Conservation (phyloP, 192 early-diverging fungal genomes). For the Coemansia sp. region DNA sequence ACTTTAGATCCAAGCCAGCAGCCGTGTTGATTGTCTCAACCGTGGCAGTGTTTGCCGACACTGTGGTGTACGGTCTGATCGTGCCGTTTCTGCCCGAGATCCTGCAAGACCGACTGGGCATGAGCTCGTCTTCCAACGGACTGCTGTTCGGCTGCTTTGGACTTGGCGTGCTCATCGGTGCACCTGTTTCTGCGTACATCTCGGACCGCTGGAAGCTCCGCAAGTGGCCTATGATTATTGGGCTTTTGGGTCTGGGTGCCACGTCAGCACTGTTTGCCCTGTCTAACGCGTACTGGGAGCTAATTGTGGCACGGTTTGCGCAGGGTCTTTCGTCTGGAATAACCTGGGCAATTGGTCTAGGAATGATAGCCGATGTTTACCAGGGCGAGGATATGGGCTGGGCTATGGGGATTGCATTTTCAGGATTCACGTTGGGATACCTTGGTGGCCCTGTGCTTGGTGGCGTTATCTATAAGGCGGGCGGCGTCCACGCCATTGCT, state of each 20-base stretch:
- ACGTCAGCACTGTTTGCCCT: constrained; percentile 66
- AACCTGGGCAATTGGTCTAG: constrained; percentile 71
- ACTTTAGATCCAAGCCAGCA: constrained; percentile 43
- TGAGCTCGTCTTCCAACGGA: constrained; percentile 60
- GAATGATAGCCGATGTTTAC: constrained; percentile 73
- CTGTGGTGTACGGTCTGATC: constrained; percentile 71
- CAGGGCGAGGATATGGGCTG: constrained; percentile 61
- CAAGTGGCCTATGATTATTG: constrained; percentile 73
- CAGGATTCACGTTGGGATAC: constrained; percentile 67
- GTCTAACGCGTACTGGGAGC: constrained; percentile 63
- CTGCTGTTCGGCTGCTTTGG: constrained; percentile 74
- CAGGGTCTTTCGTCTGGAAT: constrained; percentile 75
- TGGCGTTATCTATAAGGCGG: constrained; percentile 63
- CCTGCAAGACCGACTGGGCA: constrained; percentile 59
- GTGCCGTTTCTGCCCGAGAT: constrained; percentile 71
- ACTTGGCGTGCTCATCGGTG: constrained; percentile 62
- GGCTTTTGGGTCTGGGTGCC: constrained; percentile 63
- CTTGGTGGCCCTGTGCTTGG: constrained; percentile 70
- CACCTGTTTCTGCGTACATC: constrained; percentile 68
- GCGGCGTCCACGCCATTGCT: constrained; percentile 67
- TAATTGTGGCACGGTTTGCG: constrained; percentile 67
- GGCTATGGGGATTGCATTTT: constrained; percentile 72
- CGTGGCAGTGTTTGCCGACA: constrained; percentile 66
- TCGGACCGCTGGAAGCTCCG: constrained; percentile 72
- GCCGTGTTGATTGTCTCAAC: constrained; percentile 45